Evolutionary conservation across 73 alveolate species (phyloP).

Genomic region (Paramecium biaurelia): DNA sequence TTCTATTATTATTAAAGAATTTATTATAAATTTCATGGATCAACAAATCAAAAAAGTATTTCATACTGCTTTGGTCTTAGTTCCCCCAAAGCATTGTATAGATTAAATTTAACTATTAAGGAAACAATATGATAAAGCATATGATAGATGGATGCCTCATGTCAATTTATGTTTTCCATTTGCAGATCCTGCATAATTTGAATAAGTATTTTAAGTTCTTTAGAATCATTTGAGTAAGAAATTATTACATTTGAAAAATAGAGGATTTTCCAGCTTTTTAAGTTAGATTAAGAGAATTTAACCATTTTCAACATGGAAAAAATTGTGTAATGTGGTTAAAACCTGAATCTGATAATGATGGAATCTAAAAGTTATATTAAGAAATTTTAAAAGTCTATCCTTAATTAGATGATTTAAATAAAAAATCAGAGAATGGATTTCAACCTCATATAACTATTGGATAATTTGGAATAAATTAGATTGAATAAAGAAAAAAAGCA

Average conservation of each 20-base stretch:
- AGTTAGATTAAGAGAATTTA: slow-evolving; percentile 29
- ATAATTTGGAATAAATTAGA: slow-evolving; percentile 8
- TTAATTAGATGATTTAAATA: slow-evolving; percentile 39
- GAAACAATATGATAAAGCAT: slow-evolving; percentile 59
- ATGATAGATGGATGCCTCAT: slow-evolving; percentile 71
- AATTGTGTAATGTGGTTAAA: slow-evolving; percentile 39
- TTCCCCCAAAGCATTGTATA: slow-evolving; percentile 46
- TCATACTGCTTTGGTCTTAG: slow-evolving; percentile 54
- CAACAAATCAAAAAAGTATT: slow-evolving; percentile 45
- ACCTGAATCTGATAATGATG: neutral
- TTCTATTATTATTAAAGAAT: neutral
- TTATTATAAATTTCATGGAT: neutral
- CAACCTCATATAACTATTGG: slow-evolving; percentile 57
- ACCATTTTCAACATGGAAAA: slow-evolving; percentile 48
- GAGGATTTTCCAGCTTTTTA: slow-evolving; percentile 49
- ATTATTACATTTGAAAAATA: neutral
- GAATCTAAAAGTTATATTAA: neutral
- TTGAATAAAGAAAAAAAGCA: slow-evolving; percentile 22
- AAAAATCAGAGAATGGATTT: slow-evolving; percentile 53
- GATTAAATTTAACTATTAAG: slow-evolving; percentile 46
- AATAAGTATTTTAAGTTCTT: slow-evolving; percentile 15
- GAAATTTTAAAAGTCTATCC: slow-evolving; percentile 40
- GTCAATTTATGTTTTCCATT: slow-evolving; percentile 57
- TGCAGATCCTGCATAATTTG: slow-evolving; percentile 49
- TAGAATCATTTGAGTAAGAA: neutral